Evolutionary conservation across 2,329 filamentous ascomycete species (phyloP), one percentile per base, ranked within the genome.

Genomic region (Fusarium secorum): DNA sequence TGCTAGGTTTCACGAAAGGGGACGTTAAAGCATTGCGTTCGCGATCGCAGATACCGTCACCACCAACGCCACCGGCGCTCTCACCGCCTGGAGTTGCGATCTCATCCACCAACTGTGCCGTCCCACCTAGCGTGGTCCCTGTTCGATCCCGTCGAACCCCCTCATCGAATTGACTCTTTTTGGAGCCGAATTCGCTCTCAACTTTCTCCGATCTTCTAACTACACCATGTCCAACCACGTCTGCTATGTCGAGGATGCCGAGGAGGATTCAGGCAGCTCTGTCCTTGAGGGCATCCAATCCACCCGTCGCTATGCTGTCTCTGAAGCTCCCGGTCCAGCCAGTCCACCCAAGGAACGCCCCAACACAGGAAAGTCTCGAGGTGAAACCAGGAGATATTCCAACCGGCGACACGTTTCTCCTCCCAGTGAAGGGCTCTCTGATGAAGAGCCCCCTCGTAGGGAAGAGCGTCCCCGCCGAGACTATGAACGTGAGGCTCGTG

Each of bases 281-380:
- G 76, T 82, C 39, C 78, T 82, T 42, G 79, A 79, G 68, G 82
- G 81, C 46, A 81, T 81, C 24, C 77, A 76, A 66, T 78, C 79
- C 64, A 82, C 80, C 46, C 79, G 81, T 33, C 77, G 75, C 52
- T 88, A 87, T 78, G 86, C 86, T 70, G 79, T 79, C 36, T 86
- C 85, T 33, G 78, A 82, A 56, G 83, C 80, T n/a, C 78, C 82
- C 45, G 83, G 80, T 13, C 78, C 82, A 33, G 60, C 64, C 38
- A 83, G 82, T 70, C 83, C 84, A 14, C 77, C 74, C 54, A 87
- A 85, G 68, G 83, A 87, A 73, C 82, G 81, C 35, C 83, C 87
- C 74, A 88, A 88, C 76, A 87, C 83, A 24, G 78, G 85, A 68
- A 85, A 83, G 75, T 80, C 84, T 45, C 83, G 85, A 66, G 83